Evolutionary conservation across 2,329 filamentous ascomycete species (phyloP).

Genomic region (Aspergillus sp.): DNA sequence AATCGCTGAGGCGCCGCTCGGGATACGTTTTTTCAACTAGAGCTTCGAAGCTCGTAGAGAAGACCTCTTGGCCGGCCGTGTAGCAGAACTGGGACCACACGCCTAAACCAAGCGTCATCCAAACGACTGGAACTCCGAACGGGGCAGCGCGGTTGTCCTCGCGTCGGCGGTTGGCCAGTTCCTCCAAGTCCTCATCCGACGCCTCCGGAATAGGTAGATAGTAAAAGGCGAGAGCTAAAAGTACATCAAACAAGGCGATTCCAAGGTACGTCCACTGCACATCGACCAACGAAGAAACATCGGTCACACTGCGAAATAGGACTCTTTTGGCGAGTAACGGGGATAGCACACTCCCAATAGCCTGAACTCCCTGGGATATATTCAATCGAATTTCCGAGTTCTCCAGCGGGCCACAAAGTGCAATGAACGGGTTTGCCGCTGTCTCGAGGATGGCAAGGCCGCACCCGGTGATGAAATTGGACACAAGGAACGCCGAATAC

Average conservation of each 20-base stretch:
- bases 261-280: conserved; percentile 67
- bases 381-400: conserved; percentile 62
- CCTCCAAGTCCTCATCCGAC: conserved; percentile 59
- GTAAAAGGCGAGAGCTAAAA: conserved; percentile 60
- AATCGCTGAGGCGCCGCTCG: conserved; percentile 28
- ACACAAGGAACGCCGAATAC: conserved; percentile 60
- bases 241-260: conserved; percentile 60
- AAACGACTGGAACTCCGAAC: conserved; percentile 51
- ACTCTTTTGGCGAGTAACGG: conserved; percentile 61
- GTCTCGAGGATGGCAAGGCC: conserved; percentile 62
- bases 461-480: conserved; percentile 63
- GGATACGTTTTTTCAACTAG: conserved; percentile 47
- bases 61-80: conserved; percentile 60
- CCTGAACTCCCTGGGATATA: conserved; percentile 62
- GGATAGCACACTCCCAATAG: conserved; percentile 59
- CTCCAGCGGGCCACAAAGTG: conserved; percentile 60
- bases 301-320: conserved; percentile 52
- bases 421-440: conserved; percentile 62
- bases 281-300: conserved; percentile 56
- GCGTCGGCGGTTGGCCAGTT: conserved; percentile 52
- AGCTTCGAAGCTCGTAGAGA: conserved; percentile 49
- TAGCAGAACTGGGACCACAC: conserved; percentile 60
- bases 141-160: conserved; percentile 50
- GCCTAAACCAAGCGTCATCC: conserved; percentile 56
- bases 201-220: conserved; percentile 64